phyloP scores from a whole-genome alignment of 2,329 filamentous ascomycete genomes.

The Zymoseptoria tritici region DNA sequence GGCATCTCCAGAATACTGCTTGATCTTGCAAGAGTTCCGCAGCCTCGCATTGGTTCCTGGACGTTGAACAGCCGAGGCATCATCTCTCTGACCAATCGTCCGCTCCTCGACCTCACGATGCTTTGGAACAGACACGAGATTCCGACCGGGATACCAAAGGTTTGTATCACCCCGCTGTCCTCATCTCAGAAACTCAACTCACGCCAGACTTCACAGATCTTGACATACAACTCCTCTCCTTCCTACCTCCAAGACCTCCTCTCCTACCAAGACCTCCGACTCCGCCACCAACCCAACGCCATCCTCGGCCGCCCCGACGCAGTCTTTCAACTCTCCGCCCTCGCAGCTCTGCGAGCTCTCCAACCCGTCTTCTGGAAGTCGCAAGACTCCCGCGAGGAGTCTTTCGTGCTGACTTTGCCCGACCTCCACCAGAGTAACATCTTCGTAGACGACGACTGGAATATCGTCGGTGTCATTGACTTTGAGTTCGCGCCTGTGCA shows the following conservation, averaged over 20 bases:
- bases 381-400: not conserved
- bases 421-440: constrained; percentile 38
- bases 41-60: constrained; percentile 17
- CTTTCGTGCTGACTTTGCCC: constrained; percentile 25
- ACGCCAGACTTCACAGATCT: constrained; percentile 3
- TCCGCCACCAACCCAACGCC: constrained; percentile 12
- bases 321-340: constrained; percentile 7
- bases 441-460: constrained; percentile 31
- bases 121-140: constrained; percentile 7
- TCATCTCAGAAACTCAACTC: no score
- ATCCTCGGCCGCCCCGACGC: constrained; percentile 10
- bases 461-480: constrained; percentile 31
- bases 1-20: constrained; percentile 12
- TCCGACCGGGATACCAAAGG: constrained; percentile 7
- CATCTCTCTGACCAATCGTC: constrained; percentile 16
- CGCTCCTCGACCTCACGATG: constrained; percentile 6
- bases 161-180: not conserved
- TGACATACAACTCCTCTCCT: constrained; percentile 8
- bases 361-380: constrained; percentile 1
- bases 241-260: constrained; percentile 9
- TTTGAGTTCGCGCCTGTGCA: constrained; percentile 30
- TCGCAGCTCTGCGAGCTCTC: constrained; percentile 2
- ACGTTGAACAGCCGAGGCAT: constrained; percentile 11
- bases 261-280: constrained; percentile 9
- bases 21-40: constrained; percentile 11